Evolutionary conservation across 805 yeast species (phyloP).

Genomic region (Huiozyma sinensis): DNA sequence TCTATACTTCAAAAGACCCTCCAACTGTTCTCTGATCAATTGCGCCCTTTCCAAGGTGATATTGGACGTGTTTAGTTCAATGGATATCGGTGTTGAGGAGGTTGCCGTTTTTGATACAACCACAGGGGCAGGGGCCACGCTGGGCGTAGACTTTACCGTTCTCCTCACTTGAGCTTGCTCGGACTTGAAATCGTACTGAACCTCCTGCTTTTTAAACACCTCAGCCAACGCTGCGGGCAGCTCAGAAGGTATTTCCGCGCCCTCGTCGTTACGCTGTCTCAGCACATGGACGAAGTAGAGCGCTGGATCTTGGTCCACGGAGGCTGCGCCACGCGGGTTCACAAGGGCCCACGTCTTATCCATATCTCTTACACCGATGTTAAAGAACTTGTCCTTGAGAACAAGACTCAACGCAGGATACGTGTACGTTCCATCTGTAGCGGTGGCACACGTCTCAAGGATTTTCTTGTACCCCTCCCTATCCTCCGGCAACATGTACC

Average conservation of each 20-base stretch:
- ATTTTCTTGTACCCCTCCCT: conserved; percentile 67
- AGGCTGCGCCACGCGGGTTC: conserved; percentile 76
- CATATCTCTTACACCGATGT: conserved; percentile 75
- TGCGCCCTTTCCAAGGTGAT: conserved; percentile 7
- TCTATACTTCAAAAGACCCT: conserved; percentile 72
- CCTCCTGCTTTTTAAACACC: conserved; percentile 76
- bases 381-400: conserved; percentile 54
- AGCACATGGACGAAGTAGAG: conserved; percentile 81
- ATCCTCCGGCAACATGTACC: conserved; percentile 94
- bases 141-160: conserved; percentile 1
- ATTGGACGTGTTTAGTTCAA: conserved; percentile 10
- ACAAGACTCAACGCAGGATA: conserved; percentile 55
- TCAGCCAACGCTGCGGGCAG: conserved; percentile 91
- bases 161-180: conserved; percentile 37
- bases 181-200: conserved; percentile 56
- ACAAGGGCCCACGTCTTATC: conserved; percentile 91
- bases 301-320: conserved; percentile 90
- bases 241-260: conserved; percentile 79
- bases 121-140: background rate
- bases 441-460: conserved; percentile 40
- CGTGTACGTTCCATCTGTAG: conserved; percentile 75
- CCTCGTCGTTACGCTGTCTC: conserved; percentile 74
- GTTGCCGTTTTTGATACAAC: conserved; percentile 8
- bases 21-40: conserved; percentile 52
- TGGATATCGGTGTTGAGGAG: conserved; percentile 37